Percentiles rank a stretch among this genome's conserved stretches.
phyloP scores from a whole-genome alignment of 2,329 filamentous ascomycete genomes.

The Aspergillus awamori region DNA sequence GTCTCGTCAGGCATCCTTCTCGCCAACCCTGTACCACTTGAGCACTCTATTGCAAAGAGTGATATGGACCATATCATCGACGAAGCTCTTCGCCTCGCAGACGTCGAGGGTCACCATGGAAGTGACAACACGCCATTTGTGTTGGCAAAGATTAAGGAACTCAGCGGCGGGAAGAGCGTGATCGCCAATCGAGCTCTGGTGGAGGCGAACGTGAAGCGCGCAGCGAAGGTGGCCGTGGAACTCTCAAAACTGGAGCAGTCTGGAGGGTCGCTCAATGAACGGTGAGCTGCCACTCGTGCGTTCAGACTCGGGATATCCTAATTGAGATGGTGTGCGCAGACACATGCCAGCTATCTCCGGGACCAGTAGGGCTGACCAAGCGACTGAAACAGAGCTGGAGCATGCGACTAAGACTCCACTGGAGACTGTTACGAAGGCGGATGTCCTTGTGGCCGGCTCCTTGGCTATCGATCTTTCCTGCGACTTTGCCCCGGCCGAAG shows the following conservation, averaged over 20 bases:
- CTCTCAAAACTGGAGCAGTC: slow-evolving; percentile 57
- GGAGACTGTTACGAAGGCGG: slow-evolving; percentile 44
- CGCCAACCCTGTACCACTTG: slow-evolving; percentile 80
- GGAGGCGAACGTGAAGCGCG: slow-evolving; percentile 67
- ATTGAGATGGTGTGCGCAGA: slow-evolving; percentile 38
- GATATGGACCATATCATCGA: slow-evolving; percentile 73
- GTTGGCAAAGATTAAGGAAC: slow-evolving; percentile 73
- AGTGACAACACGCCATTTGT: slow-evolving; percentile 84
- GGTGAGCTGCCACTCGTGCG: slow-evolving; percentile 40
- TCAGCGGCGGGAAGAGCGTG: slow-evolving; percentile 72
- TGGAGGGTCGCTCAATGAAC: slow-evolving; percentile 30
- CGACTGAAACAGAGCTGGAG: slow-evolving; percentile 23
- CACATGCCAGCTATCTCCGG: slow-evolving; percentile 39
- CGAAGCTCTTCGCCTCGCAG: slow-evolving; percentile 67
- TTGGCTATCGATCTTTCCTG: slow-evolving; percentile 86
- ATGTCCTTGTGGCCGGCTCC: slow-evolving; percentile 87
- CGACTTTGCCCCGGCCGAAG: slow-evolving; percentile 64
- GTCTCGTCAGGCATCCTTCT: slow-evolving; percentile 82
- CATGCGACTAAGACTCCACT: slow-evolving; percentile 11
- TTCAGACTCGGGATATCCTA: slow-evolving; percentile 35
- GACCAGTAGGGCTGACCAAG: slow-evolving; percentile 27
- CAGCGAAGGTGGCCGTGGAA: slow-evolving; percentile 66
- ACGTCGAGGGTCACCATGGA: slow-evolving; percentile 68
- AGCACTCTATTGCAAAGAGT: slow-evolving; percentile 68
- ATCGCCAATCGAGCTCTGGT: slow-evolving; percentile 73